Evolutionary conservation across 164 flowering plant genomes (phyloP).

Genomic region (Aristolochia contorta): DNA sequence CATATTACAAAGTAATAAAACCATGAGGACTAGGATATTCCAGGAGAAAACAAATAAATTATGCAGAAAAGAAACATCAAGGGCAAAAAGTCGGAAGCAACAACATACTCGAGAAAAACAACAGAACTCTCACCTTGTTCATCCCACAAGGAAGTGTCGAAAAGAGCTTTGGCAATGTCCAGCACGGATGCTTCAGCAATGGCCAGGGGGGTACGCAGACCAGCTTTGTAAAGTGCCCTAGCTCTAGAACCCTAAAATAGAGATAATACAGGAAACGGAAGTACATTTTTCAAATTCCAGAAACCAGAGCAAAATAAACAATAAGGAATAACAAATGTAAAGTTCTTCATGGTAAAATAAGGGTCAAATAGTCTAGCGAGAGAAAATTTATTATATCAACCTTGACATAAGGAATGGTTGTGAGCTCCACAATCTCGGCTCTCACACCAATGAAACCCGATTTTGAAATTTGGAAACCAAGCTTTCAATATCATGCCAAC

Average conservation of each 20-base stretch:
- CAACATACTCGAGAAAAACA: neutral
- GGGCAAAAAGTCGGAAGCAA: no score
- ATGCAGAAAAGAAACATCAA: neutral
- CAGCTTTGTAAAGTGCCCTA: constrained; percentile 92
- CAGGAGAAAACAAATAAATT: neutral
- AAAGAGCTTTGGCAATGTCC: constrained; percentile 77
- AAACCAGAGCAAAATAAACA: neutral
- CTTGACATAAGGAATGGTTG: constrained; percentile 86
- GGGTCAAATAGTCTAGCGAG: neutral
- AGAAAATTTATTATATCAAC: constrained; percentile 21
- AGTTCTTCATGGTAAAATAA: no score
- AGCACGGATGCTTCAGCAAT: constrained; percentile 84
- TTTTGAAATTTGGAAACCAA: constrained; percentile 87
- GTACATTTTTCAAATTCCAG: neutral
- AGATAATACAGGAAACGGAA: neutral
- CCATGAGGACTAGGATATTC: no score
- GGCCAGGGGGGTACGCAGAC: constrained; percentile 75
- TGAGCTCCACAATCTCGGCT: constrained; percentile 95
- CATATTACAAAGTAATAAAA: no score
- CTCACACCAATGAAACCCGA: constrained; percentile 94
- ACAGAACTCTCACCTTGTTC: constrained; percentile 44
- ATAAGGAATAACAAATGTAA: neutral
- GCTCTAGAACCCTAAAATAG: constrained; percentile 84
- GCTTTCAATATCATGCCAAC: constrained; percentile 96
- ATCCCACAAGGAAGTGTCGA: constrained; percentile 79